Base-by-base conservation (phyloP, 176 grass and related monocot species). In the Carex littledalei region DNA sequence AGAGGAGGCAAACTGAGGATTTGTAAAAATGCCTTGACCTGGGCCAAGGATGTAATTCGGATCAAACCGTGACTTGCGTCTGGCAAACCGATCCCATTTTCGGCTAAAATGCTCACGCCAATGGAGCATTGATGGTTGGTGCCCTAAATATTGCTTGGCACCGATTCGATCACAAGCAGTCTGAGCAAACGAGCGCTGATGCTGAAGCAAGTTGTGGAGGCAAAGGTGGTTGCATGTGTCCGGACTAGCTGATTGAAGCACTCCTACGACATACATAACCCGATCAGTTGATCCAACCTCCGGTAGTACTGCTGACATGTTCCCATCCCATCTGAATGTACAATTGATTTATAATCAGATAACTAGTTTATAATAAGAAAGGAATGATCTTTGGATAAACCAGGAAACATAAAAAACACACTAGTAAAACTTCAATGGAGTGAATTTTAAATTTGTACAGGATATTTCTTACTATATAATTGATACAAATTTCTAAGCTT, bases 1-100 rank as follows among this genome's bases (percentile, higher is more conserved):
- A 66, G 63, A 83, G 18, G 61, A 65, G 39, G 12, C 61, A 22
- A 32, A 57, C 6, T 35, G 50, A 67, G 41, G 60, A 67, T 53
- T 85, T 80, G 86, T 81, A 66, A 98, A 95, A 80, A 98, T 98
- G 57, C 89, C 90, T 12, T 98, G 95, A 5, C 95, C 95, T 0
- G 95, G 95, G 16, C 91, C 86, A 15, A 98, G 89, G 84, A 94
- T 89, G 13, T 31, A 63, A 3, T 66, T 63, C 11, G 93, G 95
- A 55, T 98, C 95, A 60, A 95, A 98, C 77, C 66, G 89, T 8
- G 67, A 15, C 84, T 98, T 98, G 73, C 87, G 84, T 17, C 83
- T 81, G 2, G 88, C 87, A 8, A 98, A 95, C 55, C 53, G 90
- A 16, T 91, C 88, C 93, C 88, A 98, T 1, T 64, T 62, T 15